Evolutionary conservation across 495 filamentous ascomycete genomes (phyloP), one percentile per base, ranked within the genome.

Genomic region (Aspergillus hancockii): DNA sequence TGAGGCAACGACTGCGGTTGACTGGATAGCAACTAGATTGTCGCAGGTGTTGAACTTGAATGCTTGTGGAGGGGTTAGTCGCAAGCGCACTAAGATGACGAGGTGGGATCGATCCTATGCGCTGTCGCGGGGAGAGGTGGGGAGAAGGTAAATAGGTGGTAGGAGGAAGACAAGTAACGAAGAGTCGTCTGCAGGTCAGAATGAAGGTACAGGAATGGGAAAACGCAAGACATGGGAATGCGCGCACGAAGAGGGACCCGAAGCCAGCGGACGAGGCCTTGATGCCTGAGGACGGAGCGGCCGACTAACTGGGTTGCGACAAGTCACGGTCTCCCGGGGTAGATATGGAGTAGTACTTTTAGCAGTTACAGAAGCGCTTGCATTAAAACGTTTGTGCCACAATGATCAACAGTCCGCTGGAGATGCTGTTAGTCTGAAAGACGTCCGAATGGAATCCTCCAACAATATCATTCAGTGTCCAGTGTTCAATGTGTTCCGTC

Each of bases 251-350:
- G 16, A 45, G 32, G 56, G 38, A 52, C 47, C 51, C 21, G 55
- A 54, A 45, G 47, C 32, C 50, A 49, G 40, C 25, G 31, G 52
- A 40, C 38, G 52, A 47, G 45, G 64, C 55, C 61, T 64, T 60
- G 65, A 57, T 64, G 65, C 65, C 65, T 67, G 62, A 67, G 65
- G 65, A 64, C 46, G 56, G 49, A 36, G 49, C 43, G 59, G 31
- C 58, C 40, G 60, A 55, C 56, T 36, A 58, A 43, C 45, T 47
- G 51, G 19, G 38, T 41, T 54, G 60, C 54, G 62, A 64, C 62
- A 64, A 64, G 62, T 61, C 62, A 64, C 62, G n/a, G n/a, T 52
- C 43, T 43, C 22, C 34, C 21, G 54, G 56, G 50, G 49, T 22
- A 47, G 19, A 47, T 47, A 47, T 19, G 43, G 43, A 12, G 19